Evolutionary conservation across 352 stramenopile species (phyloP).

Genomic region (Globisporangium carolinianum): DNA sequence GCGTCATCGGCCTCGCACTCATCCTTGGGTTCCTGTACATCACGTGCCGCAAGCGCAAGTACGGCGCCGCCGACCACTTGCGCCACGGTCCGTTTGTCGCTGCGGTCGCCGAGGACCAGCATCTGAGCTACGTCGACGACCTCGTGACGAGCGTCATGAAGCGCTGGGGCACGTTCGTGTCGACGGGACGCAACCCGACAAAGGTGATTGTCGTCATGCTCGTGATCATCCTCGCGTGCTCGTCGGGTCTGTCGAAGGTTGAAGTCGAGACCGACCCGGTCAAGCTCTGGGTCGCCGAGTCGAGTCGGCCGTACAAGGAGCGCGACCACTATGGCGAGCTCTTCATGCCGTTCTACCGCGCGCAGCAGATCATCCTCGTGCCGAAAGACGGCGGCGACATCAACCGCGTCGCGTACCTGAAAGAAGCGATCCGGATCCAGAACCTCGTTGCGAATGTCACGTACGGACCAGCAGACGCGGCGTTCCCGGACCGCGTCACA

Average conservation of each 20-base stretch:
- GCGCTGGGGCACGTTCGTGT: constrained; percentile 32
- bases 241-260: constrained; percentile 20
- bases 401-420: constrained; percentile 29
- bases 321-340: constrained; percentile 33
- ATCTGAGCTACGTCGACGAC: constrained; percentile 24
- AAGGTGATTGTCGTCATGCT: constrained; percentile 19
- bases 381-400: constrained; percentile 43
- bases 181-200: constrained; percentile 15
- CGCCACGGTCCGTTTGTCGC: constrained; percentile 18
- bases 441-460: constrained; percentile 19
- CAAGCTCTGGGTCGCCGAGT: constrained; percentile 46
- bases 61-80: constrained; percentile 15
- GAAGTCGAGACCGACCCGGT: constrained; percentile 42
- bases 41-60: constrained; percentile 22
- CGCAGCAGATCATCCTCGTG: constrained; percentile 46
- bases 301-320: constrained; percentile 35
- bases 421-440: constrained; percentile 41
- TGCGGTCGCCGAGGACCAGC: constrained; percentile 11
- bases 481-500: constrained; percentile 15
- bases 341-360: constrained; percentile 52
- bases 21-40: constrained; percentile 39
- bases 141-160: constrained; percentile 21
- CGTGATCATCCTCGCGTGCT: constrained; percentile 13
- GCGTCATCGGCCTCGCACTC: constrained; percentile 26
- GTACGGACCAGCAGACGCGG: constrained; percentile 4